Evolutionary conservation across 371 early-diverging fungal genomes (phyloP), one percentile per base, ranked within the genome.

Genomic region (Scutellospora calospora): DNA sequence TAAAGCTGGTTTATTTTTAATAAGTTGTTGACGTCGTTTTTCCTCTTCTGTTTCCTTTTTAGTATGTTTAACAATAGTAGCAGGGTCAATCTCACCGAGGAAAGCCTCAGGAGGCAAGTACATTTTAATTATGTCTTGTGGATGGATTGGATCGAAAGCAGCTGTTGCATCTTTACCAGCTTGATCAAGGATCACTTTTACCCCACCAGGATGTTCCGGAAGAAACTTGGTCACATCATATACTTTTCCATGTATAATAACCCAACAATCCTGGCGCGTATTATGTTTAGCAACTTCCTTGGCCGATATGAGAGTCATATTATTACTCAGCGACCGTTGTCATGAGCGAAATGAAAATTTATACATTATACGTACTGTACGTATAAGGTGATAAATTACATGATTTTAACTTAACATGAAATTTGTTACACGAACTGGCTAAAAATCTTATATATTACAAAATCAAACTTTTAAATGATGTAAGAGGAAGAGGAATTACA

Each of bases 111-210:
- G 86, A 18, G 90, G 81, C 51, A 93, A 83, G 66, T 89, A 84
- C 20, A 86, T 84, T 20, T 87, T 84, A 69, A 93, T 89, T 82
- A 93, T 91, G 79, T 92, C 93, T 41, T 52, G 75, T 12, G 91
- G 86, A 81, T 89, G 90, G 63, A 89, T 84, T 33, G 89, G 88
- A n/a, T 97, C 97, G 84, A 97, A 97, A 6, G 94, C 95, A 45
- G 89, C 90, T 20, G 96, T 95, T 35, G 96, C 95, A 81, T 96
- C 97, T 62, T 88, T 86, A 51, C 96, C 96, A 14, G 90, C 92
- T 69, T 90, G 88, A 81, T 93, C 89, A 38, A 91, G 71, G 73
- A 91, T 91, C 27, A 91, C 89, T 69, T 90, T 90, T 75, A 87
- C 88, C 12, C 93, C 93, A 55, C 94, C 92, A 38, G 93, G 92